Percentiles rank a stretch among this genome's conserved stretches.
These are phyloP conservation scores for Entrophospora sp. DNA, from an alignment of 192 early-diverging fungal genomes.

Conservation along the genomic window DNA sequence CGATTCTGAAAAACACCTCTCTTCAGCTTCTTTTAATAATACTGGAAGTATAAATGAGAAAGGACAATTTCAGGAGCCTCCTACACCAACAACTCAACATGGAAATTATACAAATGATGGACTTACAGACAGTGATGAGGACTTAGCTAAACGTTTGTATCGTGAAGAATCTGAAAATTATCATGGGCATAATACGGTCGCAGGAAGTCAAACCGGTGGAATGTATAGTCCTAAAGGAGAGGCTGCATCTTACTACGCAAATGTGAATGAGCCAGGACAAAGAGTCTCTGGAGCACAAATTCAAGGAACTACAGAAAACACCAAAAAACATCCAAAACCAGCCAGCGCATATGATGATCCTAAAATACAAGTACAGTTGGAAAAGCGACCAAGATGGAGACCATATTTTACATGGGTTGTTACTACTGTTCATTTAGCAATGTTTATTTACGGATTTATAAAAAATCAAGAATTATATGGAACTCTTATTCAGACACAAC, in stretches of 20 bases:
- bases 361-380: conserved; percentile 26
- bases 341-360: conserved; percentile 31
- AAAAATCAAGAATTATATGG: conserved; percentile 54
- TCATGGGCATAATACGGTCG: neutral
- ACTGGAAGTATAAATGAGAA: no score
- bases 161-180: neutral
- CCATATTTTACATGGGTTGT: conserved; percentile 41
- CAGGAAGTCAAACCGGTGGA: no score
- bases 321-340: neutral
- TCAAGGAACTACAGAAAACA: no score
- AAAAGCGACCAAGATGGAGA: conserved; percentile 19
- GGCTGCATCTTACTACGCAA: neutral
- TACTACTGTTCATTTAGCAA: conserved; percentile 32
- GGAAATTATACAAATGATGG: neutral
- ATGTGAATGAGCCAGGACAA: neutral
- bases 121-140: neutral
- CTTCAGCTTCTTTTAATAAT: no score
- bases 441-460: conserved; percentile 43
- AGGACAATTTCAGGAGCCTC: no score
- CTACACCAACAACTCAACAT: neutral
- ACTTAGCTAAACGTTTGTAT: neutral
- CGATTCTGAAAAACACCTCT: no score
- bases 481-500: conserved; percentile 48
- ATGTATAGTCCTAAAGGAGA: neutral
- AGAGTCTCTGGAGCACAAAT: neutral